Conservation (phyloP, 345 rosid species). For the Hypericum androsaemum region DNA sequence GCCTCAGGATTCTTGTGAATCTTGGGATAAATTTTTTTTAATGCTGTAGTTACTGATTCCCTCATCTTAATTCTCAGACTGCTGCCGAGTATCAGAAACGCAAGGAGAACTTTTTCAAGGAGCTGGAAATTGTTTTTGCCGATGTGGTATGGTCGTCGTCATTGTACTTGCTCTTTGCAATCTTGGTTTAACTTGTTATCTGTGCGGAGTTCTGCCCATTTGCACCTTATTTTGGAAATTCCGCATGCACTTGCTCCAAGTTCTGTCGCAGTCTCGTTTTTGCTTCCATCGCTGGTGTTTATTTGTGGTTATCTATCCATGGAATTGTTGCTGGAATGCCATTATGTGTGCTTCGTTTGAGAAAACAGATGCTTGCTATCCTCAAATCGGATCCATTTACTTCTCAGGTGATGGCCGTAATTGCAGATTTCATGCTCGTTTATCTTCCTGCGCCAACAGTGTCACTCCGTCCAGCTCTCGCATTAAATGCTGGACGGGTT, state of each 20-base stretch:
- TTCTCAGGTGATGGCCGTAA: conserved; percentile 81
- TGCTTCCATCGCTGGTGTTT: neutral
- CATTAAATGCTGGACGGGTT: conserved; percentile 54
- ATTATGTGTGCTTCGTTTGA: neutral
- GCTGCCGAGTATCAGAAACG: conserved; percentile 92
- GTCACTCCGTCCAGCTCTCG: conserved; percentile 68
- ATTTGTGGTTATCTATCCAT: neutral
- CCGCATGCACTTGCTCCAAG: no score
- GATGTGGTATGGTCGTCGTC: conserved; percentile 63
- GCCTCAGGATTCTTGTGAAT: no score
- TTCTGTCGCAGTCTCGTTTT: no score
- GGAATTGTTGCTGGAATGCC: conserved; percentile 2
- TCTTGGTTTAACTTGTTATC: neutral
- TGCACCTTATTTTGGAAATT: no score
- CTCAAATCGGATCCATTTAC: neutral
- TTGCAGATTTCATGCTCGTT: conserved; percentile 98
- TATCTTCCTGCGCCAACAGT: conserved; percentile 97
- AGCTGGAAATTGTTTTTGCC: conserved; percentile 84
- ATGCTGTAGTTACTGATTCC: no score
- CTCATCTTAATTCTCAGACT: conserved; percentile 46
- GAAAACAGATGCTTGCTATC: neutral
- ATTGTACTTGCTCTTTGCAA: no score
- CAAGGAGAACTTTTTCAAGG: conserved; percentile 88
- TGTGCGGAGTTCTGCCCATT: no score
- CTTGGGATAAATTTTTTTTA: no score